These are phyloP conservation scores for Schizophyllum amplum DNA, from an alignment of 1,284 basidiomycete genomes.

Conservation along the genomic window DNA sequence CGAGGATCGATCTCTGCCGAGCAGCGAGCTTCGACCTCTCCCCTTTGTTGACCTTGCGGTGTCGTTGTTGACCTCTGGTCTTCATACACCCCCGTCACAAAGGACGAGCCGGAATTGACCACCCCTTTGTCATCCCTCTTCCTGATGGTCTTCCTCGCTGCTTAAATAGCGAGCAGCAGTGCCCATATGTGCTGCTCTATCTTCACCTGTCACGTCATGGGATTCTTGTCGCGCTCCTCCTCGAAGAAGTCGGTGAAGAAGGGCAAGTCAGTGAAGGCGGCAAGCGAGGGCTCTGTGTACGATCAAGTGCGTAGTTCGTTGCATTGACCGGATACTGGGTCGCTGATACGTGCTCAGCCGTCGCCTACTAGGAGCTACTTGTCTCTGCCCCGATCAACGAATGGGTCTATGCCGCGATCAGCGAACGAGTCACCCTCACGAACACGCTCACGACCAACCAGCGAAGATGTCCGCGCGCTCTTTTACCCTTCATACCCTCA, in stretches of 20 bases:
- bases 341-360: neutral
- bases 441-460: neutral
- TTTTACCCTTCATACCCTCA: neutral
- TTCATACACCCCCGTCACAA: neutral
- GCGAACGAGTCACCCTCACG: neutral
- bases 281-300: neutral
- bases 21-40: too few relatives aligned
- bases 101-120: neutral
- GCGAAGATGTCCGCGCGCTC: neutral
- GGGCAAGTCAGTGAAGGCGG: neutral
- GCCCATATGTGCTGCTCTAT: neutral
- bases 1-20: too few relatives aligned
- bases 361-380: neutral
- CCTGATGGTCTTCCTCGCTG: neutral
- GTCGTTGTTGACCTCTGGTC: neutral
- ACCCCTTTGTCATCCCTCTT: neutral
- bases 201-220: neutral
- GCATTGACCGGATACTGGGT: neutral
- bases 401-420: too few relatives aligned
- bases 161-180: neutral
- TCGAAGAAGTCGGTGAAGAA: neutral
- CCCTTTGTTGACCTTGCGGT: too few relatives aligned
- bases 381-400: neutral
- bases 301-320: neutral
- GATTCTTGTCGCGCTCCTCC: neutral